These are phyloP conservation scores for Teratosphaeria nubilosa DNA, from an alignment of 2,329 filamentous ascomycete genomes.

Conservation along the genomic window DNA sequence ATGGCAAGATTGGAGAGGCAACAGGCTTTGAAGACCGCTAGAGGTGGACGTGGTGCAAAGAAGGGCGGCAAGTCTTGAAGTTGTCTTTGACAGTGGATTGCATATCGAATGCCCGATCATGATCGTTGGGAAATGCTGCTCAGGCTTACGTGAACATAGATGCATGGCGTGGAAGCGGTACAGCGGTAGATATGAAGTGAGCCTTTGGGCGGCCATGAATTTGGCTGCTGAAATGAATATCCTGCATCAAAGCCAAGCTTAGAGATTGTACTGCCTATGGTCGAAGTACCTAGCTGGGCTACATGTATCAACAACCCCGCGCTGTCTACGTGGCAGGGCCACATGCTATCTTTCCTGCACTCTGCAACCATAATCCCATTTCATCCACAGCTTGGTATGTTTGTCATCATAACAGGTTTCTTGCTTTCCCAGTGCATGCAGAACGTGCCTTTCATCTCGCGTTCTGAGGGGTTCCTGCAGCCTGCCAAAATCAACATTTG, in stretches of 20 bases:
- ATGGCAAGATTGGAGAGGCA: slow-evolving; percentile 38
- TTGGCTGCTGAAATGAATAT: not conserved
- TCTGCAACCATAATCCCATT: not conserved
- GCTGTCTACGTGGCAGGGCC: not conserved
- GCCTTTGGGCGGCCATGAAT: not conserved
- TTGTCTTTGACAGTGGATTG: not conserved
- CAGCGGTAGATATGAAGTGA: not conserved
- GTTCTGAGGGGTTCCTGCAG: not conserved
- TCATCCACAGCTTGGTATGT: not conserved
- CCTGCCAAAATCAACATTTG: not conserved
- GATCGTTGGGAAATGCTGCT: not conserved
- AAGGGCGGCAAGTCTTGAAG: slow-evolving; percentile 33
- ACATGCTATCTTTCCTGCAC: not conserved
- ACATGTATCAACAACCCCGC: not conserved
- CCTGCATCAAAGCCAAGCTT: not conserved
- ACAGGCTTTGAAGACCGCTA: slow-evolving; percentile 29
- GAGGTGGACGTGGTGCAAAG: slow-evolving; percentile 32
- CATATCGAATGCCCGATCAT: not conserved
- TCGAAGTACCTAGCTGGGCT: too few relatives aligned
- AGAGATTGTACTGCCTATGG: not conserved
- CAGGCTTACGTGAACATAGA: slow-evolving; percentile 6
- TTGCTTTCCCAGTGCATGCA: not conserved
- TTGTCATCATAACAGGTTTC: not conserved
- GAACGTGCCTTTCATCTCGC: not conserved
- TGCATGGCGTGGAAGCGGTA: slow-evolving; percentile 6